Evolutionary conservation across 2,329 filamentous ascomycete species (phyloP).

Genomic region (Cladosporium sp.): DNA sequence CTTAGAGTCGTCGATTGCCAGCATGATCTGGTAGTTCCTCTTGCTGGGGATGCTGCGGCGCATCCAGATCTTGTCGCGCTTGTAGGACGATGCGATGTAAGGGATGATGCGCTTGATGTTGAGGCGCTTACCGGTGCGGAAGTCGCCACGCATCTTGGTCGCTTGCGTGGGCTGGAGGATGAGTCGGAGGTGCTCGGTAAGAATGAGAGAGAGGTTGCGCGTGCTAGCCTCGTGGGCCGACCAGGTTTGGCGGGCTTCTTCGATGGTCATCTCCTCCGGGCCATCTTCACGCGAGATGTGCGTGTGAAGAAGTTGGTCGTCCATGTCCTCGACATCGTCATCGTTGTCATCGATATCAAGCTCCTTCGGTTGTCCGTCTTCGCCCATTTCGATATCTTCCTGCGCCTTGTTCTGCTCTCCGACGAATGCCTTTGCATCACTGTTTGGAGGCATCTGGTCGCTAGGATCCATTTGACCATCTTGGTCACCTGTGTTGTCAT

Average conservation of each 20-base stretch:
- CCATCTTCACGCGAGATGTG: constrained; percentile 49
- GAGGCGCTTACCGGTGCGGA: constrained; percentile 93
- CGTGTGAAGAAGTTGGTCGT: constrained; percentile 65
- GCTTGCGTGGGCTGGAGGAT: constrained; percentile 92
- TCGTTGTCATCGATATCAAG: constrained; percentile 31
- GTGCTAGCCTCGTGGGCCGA: constrained; percentile 77
- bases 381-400: constrained; percentile 36
- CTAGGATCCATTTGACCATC: constrained; percentile 29
- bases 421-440: constrained; percentile 39
- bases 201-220: constrained; percentile 75
- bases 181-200: constrained; percentile 91
- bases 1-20: constrained; percentile 92
- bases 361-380: constrained; percentile 19
- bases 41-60: constrained; percentile 86
- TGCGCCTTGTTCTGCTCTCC: constrained; percentile 40
- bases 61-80: constrained; percentile 99
- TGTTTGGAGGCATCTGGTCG: constrained; percentile 23
- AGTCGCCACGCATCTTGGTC: constrained; percentile 93
- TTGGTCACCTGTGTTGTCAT: constrained; percentile 20
- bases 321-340: constrained; percentile 39
- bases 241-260: constrained; percentile 72
- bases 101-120: constrained; percentile 99
- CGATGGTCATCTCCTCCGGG: constrained; percentile 23
- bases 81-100: constrained; percentile 96
- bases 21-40: constrained; percentile 92